A percentile compares a stretch with the other conserved stretches of the same genome.
Conservation (phyloP, 75 land plant genomes). For the Isoetes taiwanensis region DNA sequence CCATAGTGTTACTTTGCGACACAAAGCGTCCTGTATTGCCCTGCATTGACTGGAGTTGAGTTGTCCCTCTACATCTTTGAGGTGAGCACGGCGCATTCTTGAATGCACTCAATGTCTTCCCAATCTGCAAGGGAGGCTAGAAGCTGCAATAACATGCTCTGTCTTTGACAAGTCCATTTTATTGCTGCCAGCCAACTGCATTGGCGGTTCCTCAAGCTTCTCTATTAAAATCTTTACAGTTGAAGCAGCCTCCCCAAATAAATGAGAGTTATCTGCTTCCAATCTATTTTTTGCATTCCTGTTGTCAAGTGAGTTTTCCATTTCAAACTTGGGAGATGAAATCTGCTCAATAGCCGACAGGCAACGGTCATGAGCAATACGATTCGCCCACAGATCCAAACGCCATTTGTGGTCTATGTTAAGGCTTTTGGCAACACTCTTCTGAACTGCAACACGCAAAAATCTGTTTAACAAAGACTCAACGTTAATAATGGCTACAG, state of each 20-base stretch:
- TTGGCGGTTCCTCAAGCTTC: constrained; percentile 7
- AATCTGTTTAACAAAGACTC: constrained; percentile 9
- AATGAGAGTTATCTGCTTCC: neutral
- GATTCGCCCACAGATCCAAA: constrained; percentile 26
- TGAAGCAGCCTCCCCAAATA: constrained; percentile 18
- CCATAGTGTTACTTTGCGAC: constrained; percentile 18
- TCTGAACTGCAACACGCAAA: constrained; percentile 18
- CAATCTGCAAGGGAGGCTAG: constrained; percentile 23
- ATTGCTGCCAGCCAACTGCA: neutral
- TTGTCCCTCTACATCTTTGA: constrained; percentile 11
- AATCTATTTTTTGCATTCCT: neutral
- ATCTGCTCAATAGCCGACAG: constrained; percentile 22
- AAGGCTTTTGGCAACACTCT: constrained; percentile 8
- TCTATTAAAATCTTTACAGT: constrained; percentile 15
- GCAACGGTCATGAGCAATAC: constrained; percentile 27
- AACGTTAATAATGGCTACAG: neutral
- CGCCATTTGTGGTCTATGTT: constrained; percentile 21
- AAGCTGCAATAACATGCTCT: constrained; percentile 11
- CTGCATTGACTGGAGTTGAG: constrained; percentile 24
- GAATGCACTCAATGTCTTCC: constrained; percentile 17
- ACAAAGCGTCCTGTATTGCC: constrained; percentile 21
- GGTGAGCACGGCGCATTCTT: constrained; percentile 12
- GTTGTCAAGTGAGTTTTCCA: neutral
- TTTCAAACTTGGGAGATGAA: constrained; percentile 18
- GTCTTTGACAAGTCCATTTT: neutral